phyloP scores from a whole-genome alignment of 257 asterid genomes.

The Echites panduratus region DNA sequence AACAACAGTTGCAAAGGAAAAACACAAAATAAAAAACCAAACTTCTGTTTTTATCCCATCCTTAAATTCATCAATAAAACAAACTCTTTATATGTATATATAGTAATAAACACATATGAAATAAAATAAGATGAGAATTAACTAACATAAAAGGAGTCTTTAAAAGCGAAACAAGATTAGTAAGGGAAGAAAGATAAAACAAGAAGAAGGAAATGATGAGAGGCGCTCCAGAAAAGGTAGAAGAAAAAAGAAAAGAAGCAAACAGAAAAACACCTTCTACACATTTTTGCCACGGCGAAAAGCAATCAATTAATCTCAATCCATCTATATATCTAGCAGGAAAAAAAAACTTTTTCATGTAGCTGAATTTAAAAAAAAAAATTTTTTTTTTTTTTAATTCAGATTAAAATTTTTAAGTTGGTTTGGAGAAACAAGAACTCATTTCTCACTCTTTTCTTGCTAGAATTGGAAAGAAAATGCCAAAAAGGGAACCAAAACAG shows the following conservation, averaged over 20 bases:
- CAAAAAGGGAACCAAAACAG: conserved; percentile 37
- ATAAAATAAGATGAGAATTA: conserved; percentile 24
- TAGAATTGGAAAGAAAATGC: conserved; percentile 43
- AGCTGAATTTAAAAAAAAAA: conserved; percentile 24
- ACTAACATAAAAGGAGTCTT: conserved; percentile 5
- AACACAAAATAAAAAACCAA: no score
- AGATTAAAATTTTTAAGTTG: not conserved
- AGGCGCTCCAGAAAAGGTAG: conserved; percentile 17
- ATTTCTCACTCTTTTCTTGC: conserved; percentile 16
- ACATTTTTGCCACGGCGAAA: conserved; percentile 27
- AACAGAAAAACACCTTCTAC: conserved; percentile 12
- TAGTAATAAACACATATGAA: conserved; percentile 32
- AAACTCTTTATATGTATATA: not conserved
- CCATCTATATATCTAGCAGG: no score
- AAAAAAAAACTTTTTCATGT: no score
- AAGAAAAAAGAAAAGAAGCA: not conserved
- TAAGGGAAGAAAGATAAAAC: not conserved
- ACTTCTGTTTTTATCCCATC: conserved; percentile 16
- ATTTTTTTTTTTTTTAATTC: no score
- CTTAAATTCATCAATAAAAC: conserved; percentile 21
- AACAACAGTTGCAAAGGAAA: conserved; percentile 13
- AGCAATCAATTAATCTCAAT: not conserved
- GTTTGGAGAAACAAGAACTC: not conserved
- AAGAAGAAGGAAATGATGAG: not conserved
- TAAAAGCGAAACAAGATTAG: conserved; percentile 2